Percentiles rank a stretch among this genome's conserved stretches.
Conservation (phyloP, 257 asterid genomes). For the Ballota nigra region DNA sequence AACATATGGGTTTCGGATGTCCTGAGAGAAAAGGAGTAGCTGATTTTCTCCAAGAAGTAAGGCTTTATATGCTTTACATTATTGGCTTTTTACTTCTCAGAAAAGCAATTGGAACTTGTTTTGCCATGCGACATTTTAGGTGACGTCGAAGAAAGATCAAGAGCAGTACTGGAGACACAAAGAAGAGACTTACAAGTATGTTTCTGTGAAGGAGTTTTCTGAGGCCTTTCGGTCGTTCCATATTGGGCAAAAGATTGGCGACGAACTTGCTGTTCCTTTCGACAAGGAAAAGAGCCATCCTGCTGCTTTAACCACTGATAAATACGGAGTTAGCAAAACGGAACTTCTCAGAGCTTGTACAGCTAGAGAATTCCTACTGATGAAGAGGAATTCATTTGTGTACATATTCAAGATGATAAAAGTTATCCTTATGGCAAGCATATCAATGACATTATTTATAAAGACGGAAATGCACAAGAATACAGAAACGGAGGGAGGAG, state of each 20-base stretch:
- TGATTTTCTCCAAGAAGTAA: constrained; percentile 91
- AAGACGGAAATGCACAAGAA: constrained; percentile 52
- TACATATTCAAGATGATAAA: constrained; percentile 65
- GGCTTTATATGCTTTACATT: background rate
- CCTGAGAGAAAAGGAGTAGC: constrained; percentile 93
- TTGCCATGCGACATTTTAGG: constrained; percentile 37
- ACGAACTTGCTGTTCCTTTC: constrained; percentile 66
- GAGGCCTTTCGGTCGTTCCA: constrained; percentile 75
- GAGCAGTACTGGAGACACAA: constrained; percentile 70
- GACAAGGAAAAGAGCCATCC: constrained; percentile 69
- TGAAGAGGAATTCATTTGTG: constrained; percentile 74
- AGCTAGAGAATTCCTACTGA: constrained; percentile 60
- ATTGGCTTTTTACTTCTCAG: background rate
- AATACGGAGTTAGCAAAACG: constrained; percentile 65
- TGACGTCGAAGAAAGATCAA: constrained; percentile 87
- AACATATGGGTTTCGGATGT: constrained; percentile 71
- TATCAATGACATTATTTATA: constrained; percentile 62
- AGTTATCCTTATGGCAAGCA: constrained; percentile 56
- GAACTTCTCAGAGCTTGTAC: constrained; percentile 67
- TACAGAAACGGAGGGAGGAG: constrained; percentile 50
- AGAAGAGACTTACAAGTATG: constrained; percentile 52
- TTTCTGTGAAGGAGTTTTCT: constrained; percentile 57
- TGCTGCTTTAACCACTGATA: constrained; percentile 55
- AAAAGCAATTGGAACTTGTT: background rate
- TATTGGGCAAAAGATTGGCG: constrained; percentile 56